These are phyloP conservation scores for Alloascoidea hylecoeti DNA, from an alignment of 805 yeast genomes.

Conservation along the genomic window DNA sequence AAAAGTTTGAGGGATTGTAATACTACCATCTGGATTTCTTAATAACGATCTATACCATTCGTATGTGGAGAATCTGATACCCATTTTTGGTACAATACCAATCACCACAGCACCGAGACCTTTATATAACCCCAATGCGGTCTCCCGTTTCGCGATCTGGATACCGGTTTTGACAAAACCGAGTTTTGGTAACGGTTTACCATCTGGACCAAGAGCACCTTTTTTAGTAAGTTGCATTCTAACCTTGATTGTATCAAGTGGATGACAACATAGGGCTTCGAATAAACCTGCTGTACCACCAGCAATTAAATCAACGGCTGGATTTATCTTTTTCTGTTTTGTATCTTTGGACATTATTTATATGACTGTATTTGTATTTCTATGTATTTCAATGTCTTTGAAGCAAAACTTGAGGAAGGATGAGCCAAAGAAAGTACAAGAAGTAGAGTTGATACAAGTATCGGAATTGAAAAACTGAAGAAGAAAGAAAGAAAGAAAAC, in stretches of 20 bases:
- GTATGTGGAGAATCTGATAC: conserved; percentile 87
- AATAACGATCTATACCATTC: conserved; percentile 72
- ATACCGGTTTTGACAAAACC: conserved; percentile 80
- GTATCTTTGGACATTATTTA: too few relatives aligned
- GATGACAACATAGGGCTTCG: conserved; percentile 97
- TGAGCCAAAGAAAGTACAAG: too few relatives aligned
- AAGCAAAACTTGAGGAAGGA: too few relatives aligned
- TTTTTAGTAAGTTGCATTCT: conserved; percentile 87
- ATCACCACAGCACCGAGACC: conserved; percentile 95
- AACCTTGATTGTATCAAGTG: conserved; percentile 94
- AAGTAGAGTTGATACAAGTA: too few relatives aligned
- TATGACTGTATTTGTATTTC: too few relatives aligned
- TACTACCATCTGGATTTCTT: conserved; percentile 45
- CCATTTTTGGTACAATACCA: conserved; percentile 98
- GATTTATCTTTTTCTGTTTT: conserved; percentile 18
- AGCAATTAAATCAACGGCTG: conserved; percentile 61
- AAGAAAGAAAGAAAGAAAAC: too few relatives aligned
- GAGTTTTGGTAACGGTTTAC: conserved; percentile 29
- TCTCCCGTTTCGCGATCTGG: conserved; percentile 64
- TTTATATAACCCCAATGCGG: conserved; percentile 77
- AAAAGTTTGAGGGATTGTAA: conserved; percentile 65
- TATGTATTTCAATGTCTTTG: too few relatives aligned
- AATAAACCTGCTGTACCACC: conserved; percentile 97
- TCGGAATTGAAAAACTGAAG: too few relatives aligned
- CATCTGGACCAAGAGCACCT: conserved; percentile 16